These are phyloP conservation scores for Suillus plorans DNA, from an alignment of 768 basidiomycete species.

Conservation along the genomic window DNA sequence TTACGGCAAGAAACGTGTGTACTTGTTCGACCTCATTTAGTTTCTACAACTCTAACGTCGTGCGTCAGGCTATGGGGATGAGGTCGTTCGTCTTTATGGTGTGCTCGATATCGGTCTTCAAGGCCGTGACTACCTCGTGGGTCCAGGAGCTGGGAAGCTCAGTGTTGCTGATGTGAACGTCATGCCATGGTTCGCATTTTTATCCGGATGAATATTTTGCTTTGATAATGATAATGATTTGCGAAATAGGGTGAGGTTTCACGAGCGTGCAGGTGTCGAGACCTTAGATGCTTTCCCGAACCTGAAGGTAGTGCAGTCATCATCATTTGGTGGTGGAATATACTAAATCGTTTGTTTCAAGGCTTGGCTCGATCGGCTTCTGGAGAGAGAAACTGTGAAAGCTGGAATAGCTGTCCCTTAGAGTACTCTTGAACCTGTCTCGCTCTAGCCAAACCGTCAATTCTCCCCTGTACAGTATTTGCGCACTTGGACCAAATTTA, in stretches of 20 bases:
- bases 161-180: constrained; percentile 74
- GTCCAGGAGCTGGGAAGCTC: constrained; percentile 66
- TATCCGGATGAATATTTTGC: background rate
- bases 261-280: constrained; percentile 49
- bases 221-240: background rate
- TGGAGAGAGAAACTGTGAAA: constrained; percentile 20
- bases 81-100: constrained; percentile 80
- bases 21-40: background rate
- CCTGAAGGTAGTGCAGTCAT: constrained; percentile 44
- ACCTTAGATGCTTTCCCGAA: constrained; percentile 63
- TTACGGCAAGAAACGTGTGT: constrained; percentile 64
- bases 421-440: background rate
- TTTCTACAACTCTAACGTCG: constrained; percentile 18
- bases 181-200: constrained; percentile 51
- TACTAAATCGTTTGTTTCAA: constrained; percentile 2
- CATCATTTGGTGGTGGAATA: background rate
- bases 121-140: constrained; percentile 76
- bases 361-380: constrained; percentile 32
- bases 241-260: constrained; percentile 51
- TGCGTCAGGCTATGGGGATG: constrained; percentile 66
- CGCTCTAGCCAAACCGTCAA: too few species aligned
- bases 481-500: background rate
- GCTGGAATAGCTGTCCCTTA: constrained; percentile 22
- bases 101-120: constrained; percentile 79
- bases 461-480: background rate